Conservation (phyloP, 495 filamentous ascomycete species). For the Penicillium silybi region DNA sequence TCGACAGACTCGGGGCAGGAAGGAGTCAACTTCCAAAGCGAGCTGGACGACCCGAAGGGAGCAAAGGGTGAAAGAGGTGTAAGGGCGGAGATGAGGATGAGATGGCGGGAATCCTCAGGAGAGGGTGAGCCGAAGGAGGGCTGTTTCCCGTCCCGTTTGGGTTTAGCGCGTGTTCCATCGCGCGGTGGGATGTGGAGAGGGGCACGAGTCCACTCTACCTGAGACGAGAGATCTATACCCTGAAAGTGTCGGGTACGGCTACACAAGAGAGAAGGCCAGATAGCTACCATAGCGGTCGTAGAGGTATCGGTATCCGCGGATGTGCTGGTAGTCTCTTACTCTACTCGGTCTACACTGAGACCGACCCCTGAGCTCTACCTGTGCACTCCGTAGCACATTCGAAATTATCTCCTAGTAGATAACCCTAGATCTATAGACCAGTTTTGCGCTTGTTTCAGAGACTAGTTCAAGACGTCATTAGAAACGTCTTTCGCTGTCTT, state of each 20-base stretch:
- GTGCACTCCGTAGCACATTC: not conserved
- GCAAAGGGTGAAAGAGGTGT: conserved; percentile 7
- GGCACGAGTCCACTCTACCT: conserved; percentile 11
- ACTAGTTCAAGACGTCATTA: not conserved
- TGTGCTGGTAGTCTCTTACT: not conserved
- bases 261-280: too few relatives aligned
- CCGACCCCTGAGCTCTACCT: not conserved
- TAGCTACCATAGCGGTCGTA: too few relatives aligned
- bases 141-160: conserved; percentile 20
- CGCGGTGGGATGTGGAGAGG: conserved; percentile 33
- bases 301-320: not conserved
- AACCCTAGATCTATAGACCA: not conserved
- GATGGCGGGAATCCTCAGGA: conserved; percentile 12
- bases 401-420: not conserved
- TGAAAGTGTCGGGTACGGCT: not conserved
- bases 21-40: conserved; percentile 18
- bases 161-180: conserved; percentile 30
- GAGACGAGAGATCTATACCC: not conserved
- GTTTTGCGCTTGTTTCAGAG: not conserved
- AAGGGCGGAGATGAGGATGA: conserved; percentile 7
- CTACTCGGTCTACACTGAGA: not conserved
- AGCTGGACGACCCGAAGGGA: conserved; percentile 3
- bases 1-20: not conserved
- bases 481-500: not conserved
- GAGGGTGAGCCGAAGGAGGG: conserved; percentile 24